Base-by-base conservation (phyloP, 768 basidiomycete genomes). In the Boletales sp. region DNA sequence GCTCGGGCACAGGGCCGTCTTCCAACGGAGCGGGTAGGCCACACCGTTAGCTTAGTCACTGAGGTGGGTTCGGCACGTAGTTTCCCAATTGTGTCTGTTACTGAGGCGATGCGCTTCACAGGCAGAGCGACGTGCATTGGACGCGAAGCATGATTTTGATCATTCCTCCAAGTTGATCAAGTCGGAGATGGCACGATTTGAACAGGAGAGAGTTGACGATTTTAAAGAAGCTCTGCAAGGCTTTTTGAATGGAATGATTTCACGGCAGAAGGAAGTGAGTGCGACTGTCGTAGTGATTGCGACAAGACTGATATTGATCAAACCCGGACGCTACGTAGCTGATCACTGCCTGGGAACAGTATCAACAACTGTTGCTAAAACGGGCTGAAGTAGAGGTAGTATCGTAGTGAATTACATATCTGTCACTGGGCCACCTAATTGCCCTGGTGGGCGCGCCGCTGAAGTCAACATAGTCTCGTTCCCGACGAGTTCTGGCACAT, bases 131-230 rank as follows among this genome's bases (percentile, higher is more conserved):
- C 81, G 85, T 17, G 84, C 87, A 5, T 68, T 89, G 39, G 92
- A 95, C 41, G 79, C 87, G 0, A 90, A 87, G 62, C 81, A 82
- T 44, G 95, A 96, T 56, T 99, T 88, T 63, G 94, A 97, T 39
- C 81, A 87, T 18, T 86, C 87, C 12, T 90, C 92, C 17, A 87
- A 87, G 56, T 72, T 96, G 17, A 84, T 93, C 58, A 98, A 98
- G 69, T 72, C 80, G 5, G 96, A 99, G 70, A 82, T 94, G 55
- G 83, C 82, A 5, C 76, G 95, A 38, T 97, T 98, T 62, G 95
- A 99, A 70, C 81, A 84, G 63, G 95, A 96, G 69, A 81, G 94
- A 38, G 79, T 98, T 21, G 88, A 91, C 42, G 95, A 98, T 65
- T 96, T 98, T 69, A 94, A 94, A 69, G 75, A 79, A 39, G 78